Conservation (phyloP, 441 rosid species). For the Eutrema salsugineum region DNA sequence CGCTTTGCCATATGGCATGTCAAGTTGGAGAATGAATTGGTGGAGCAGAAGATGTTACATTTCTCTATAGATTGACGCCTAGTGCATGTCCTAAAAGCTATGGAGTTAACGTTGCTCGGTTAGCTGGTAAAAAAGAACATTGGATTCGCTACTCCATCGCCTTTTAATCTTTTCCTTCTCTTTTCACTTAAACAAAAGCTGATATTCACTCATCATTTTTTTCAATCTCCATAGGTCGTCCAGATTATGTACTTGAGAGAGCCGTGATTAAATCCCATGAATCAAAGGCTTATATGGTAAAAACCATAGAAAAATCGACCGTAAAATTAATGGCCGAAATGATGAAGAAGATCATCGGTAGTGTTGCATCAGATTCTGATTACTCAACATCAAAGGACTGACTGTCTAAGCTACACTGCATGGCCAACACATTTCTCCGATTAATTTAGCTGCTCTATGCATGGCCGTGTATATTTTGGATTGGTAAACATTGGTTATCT, state of each 20-base stretch:
- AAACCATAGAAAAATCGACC: constrained; percentile 22
- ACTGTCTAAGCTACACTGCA: constrained; percentile 45
- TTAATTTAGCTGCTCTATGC: constrained; percentile 14
- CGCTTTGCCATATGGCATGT: constrained; percentile 94
- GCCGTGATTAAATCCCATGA: constrained; percentile 76
- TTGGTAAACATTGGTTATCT: no score
- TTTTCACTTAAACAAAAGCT: background rate
- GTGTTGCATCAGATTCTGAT: constrained; percentile 24
- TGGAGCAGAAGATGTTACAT: constrained; percentile 85
- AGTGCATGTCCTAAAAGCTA: constrained; percentile 99
- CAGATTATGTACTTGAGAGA: constrained; percentile 56
- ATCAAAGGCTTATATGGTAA: constrained; percentile 66
- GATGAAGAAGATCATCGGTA: constrained; percentile 42
- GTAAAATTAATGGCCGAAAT: constrained; percentile 32
- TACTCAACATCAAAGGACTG: constrained; percentile 20
- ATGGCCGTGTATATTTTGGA: no score
- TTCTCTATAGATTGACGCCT: constrained; percentile 74
- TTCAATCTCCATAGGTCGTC: constrained; percentile 59
- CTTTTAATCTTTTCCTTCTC: background rate
- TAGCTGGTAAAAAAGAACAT: constrained; percentile 75
- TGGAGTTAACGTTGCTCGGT: constrained; percentile 95
- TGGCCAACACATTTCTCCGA: constrained; percentile 42
- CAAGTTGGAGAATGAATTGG: constrained; percentile 68
- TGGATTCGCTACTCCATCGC: background rate
- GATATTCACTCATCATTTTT: background rate